phyloP scores from a whole-genome alignment of 106 monocot genomes.

The Dendrobium officinale region DNA sequence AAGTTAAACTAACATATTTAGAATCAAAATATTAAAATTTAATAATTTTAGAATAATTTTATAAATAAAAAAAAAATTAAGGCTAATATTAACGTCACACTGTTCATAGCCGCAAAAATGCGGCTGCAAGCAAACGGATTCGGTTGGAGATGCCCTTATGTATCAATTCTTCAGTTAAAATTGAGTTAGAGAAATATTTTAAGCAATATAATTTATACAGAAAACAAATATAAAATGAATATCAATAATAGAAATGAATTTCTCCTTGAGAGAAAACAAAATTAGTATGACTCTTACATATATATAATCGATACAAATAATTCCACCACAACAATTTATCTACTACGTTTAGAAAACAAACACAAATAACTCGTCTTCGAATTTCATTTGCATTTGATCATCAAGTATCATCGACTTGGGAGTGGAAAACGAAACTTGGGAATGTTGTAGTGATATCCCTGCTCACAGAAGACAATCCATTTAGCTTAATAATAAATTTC shows the following conservation, averaged over 20 bases:
- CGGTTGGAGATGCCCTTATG: too few relatives aligned
- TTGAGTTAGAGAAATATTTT: not conserved
- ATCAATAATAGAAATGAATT: not conserved
- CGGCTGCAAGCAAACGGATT: too few relatives aligned
- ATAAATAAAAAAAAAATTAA: too few relatives aligned
- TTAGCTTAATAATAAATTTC: not conserved
- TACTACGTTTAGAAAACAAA: not conserved
- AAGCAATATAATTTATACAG: not conserved
- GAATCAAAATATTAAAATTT: too few relatives aligned
- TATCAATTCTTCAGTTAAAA: too few relatives aligned
- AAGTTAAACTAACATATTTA: too few relatives aligned
- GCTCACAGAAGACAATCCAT: constrained; percentile 2
- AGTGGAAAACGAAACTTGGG: constrained; percentile 69
- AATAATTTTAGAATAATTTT: too few relatives aligned
- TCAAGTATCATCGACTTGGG: constrained; percentile 60
- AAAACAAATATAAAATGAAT: not conserved
- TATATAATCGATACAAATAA: not conserved
- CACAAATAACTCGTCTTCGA: not conserved
- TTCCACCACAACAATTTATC: not conserved
- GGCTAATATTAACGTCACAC: too few relatives aligned
- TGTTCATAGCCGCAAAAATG: too few relatives aligned
- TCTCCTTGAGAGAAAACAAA: not conserved
- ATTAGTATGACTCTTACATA: not conserved
- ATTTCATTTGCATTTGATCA: not conserved
- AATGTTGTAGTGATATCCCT: constrained; percentile 75